Conservation (phyloP, 2,329 filamentous ascomycete species). For the Zymoseptoria crescenta region DNA sequence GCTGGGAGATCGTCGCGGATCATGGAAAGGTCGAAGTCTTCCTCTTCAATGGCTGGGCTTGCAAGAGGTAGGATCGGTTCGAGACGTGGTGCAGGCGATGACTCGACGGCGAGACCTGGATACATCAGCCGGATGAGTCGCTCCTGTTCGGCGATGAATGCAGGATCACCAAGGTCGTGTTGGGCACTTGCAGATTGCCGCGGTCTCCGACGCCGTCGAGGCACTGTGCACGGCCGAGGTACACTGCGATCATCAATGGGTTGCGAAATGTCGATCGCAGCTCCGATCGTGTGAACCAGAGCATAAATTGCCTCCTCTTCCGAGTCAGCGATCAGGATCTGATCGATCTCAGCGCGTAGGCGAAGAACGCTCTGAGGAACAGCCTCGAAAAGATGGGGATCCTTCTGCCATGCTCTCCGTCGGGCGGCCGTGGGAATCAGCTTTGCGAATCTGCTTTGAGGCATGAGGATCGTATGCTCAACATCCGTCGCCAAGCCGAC, state of each 20-base stretch:
- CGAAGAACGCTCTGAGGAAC: constrained; percentile 56
- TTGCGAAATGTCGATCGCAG: constrained; percentile 64
- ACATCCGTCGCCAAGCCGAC: constrained; percentile 67
- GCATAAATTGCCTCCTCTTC: constrained; percentile 58
- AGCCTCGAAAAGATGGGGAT: constrained; percentile 40
- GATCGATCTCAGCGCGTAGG: constrained; percentile 64
- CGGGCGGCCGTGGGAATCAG: constrained; percentile 35
- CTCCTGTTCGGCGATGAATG: constrained; percentile 42
- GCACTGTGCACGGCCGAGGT: constrained; percentile 40
- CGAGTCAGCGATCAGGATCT: constrained; percentile 61
- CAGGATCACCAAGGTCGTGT: constrained; percentile 29
- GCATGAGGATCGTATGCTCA: constrained; percentile 46
- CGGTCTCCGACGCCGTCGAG: constrained; percentile 34
- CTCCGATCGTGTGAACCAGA: constrained; percentile 62
- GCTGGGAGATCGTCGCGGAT: constrained; percentile 27
- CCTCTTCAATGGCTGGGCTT: constrained; percentile 25
- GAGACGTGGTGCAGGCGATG: not conserved
- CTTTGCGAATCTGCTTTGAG: constrained; percentile 39
- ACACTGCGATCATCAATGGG: constrained; percentile 59
- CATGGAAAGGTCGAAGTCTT: constrained; percentile 29
- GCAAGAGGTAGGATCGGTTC: constrained; percentile 4
- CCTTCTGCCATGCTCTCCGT: constrained; percentile 36
- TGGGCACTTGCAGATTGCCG: constrained; percentile 22
- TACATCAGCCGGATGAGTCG: constrained; percentile 41
- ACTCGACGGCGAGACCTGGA: constrained; percentile 32